Evolutionary conservation across 1,139 yeast species (phyloP), one percentile per base, ranked within the genome.

Genomic region (Yamadazyma sp.): DNA sequence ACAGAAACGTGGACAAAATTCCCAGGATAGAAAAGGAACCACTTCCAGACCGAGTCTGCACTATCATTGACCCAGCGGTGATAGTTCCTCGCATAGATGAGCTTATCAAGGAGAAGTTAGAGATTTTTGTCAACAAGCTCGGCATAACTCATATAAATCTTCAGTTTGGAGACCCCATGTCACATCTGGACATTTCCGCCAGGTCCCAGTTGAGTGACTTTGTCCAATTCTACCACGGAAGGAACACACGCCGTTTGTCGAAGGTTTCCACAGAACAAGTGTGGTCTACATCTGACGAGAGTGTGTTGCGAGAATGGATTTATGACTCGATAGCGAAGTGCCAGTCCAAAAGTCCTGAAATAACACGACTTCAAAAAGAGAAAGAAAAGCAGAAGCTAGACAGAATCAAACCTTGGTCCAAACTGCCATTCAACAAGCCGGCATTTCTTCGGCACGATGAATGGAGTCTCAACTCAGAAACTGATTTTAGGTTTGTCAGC

Each of bases 231-330:
- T 23, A 26, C 15, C 24, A 26, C 18, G 10, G 14, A 8, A 14
- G 24, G 9, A 20, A 23, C 22, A 6, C 12, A 5, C 3, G 6
- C 6, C n/a, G 6, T 10, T 10, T 34, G 12, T 2, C 14, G 4
- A 38, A 23, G 34, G 55, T 49, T 3, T 44, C 54, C 5, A 40
- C 62, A 8, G 65, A 61, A 39, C 59, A 62, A 42, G 59, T 66
- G 30, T 66, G 71, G 71, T 60, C 69, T 1, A 50, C 61, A 8
- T 47, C 59, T 1, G 66, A 64, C 42, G 69, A 62, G 31, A 45
- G 59, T 0, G 43, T 55, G 11, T 39, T 51, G 8, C 42, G 68
- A 39, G 56, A 54, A 10, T 33, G 17, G 12, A 25, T 33, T n/a
- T 8, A 18, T 24, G 31, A 18, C 9, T 10, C 25, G 4, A 17